Base-by-base conservation (phyloP, 345 rosid species). In the Citrus mangshanensis region DNA sequence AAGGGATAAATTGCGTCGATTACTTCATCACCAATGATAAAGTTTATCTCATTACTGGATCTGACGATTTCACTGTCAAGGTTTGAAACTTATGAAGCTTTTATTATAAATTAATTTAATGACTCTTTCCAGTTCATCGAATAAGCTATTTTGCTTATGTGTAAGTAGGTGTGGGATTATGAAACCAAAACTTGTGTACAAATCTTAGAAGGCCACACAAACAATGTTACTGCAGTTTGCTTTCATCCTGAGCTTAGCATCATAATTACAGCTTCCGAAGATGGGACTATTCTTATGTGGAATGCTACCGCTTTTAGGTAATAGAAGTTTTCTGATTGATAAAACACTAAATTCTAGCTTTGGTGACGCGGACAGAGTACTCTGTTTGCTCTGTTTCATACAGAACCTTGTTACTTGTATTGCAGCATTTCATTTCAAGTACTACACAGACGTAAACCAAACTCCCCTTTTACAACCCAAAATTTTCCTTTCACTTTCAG, bases 51-150 rank as follows among this genome's bases (percentile, higher is more conserved):
- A 27, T 27, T 27, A 27, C 28, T 27, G 28, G 28, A 68, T n/a
- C n/a, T 70, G 97, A 95, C 82, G 98, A 93, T 87, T 94, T 84
- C 80, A 88, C 96, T 74, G 98, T 94, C 49, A 95, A 93, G 95
- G 98, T 95, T 58, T 79, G 88, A 90, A 97, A 79, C 7, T 2
- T 70, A 1, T 16, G 35, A 6, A 28, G 30, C 65, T 7, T 32
- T 61, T 54, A 66, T 0, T 13, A 46, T 13, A 46, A 46, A 46
- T 13, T 3, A 46, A 12, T 27, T 22, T 25, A 9, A 51, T 32
- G 18, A 46, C 18, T 46, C 51, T 22, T 40, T 8, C 72, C 49
- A 40, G 72, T 25, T 62, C 70, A 21, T 66, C 9, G 25, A 19
- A 35, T 64, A 3, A 32, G 10, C 40, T 16, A 18, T 30, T 54